A percentile compares a stretch with the other conserved stretches of the same genome.
Evolutionary conservation across 1,284 basidiomycete species (phyloP).

Genomic region (Leccinum ambiguum): DNA sequence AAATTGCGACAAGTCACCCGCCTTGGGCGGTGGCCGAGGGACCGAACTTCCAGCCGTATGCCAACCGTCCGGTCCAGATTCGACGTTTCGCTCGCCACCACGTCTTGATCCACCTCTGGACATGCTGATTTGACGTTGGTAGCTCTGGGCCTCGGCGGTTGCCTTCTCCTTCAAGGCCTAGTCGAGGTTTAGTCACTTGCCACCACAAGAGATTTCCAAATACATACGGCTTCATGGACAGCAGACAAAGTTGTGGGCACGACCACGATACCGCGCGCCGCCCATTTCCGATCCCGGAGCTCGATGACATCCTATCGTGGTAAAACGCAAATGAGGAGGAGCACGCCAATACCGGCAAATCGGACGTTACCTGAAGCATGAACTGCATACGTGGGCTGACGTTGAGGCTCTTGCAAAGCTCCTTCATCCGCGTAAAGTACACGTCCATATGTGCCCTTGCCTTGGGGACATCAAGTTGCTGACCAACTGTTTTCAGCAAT

Average conservation of each 20-base stretch:
- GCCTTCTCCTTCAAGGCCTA: conserved; percentile 75
- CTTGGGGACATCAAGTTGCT: conserved; percentile 77
- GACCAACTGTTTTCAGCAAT: conserved; percentile 87
- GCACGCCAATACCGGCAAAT: conserved; percentile 6
- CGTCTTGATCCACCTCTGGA: conserved; percentile 85
- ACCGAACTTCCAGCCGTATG: conserved; percentile 63
- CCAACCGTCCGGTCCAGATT: conserved; percentile 81
- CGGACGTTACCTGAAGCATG: conserved; percentile 81
- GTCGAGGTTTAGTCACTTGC: conserved; percentile 15
- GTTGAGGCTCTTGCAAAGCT: conserved; percentile 71
- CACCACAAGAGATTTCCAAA: conserved; percentile 10
- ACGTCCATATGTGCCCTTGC: conserved; percentile 86
- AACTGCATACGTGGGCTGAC: conserved; percentile 90
- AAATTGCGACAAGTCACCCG: conserved; percentile 85
- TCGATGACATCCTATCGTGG: conserved; percentile 80
- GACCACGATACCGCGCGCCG: conserved; percentile 66
- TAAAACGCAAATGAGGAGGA: conserved; percentile 11
- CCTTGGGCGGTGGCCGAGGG: conserved; percentile 71
- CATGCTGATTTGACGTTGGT: conserved; percentile 50
- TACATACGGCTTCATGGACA: conserved; percentile 81
- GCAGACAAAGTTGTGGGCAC: conserved; percentile 91
- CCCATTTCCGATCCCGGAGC: conserved; percentile 83
- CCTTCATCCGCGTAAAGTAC: conserved; percentile 90
- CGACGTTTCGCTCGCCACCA: conserved; percentile 69
- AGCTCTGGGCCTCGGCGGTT: conserved; percentile 61